Conservation (phyloP, 495 filamentous ascomycete genomes). For the Cladorrhinum samala region DNA sequence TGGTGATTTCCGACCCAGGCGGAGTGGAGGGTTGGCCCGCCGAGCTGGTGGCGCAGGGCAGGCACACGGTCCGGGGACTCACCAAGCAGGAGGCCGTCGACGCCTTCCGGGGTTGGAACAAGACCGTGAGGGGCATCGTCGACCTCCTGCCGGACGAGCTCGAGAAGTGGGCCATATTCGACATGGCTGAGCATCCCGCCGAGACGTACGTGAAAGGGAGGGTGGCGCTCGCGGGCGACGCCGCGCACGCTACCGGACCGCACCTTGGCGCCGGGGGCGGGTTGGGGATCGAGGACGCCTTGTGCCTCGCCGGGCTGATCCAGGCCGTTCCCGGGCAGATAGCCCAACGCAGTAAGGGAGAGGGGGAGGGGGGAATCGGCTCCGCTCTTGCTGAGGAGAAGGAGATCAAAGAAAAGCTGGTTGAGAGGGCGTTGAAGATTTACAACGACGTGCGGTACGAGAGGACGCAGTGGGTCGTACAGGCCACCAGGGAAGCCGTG, state of each 20-base stretch:
- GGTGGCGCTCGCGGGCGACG: conserved; percentile 46
- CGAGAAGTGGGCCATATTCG: conserved; percentile 53
- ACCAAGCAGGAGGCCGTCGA: conserved; percentile 24
- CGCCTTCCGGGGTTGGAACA: conserved; percentile 35
- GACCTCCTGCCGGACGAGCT: conserved; percentile 39
- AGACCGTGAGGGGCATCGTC: conserved; percentile 31
- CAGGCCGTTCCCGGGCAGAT: conserved; percentile 18
- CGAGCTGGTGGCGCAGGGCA: conserved; percentile 1
- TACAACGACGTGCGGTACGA: conserved; percentile 34
- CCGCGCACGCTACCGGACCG: conserved; percentile 35
- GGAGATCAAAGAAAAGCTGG: conserved; percentile 6
- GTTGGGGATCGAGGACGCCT: conserved; percentile 49
- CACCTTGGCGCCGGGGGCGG: conserved; percentile 52
- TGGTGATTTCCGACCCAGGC: conserved; percentile 31
- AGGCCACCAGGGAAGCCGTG: conserved; percentile 28
- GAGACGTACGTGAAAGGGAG: conserved; percentile 32
- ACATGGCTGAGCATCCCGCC: conserved; percentile 40
- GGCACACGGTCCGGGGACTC: conserved; percentile 26
- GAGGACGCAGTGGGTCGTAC: conserved; percentile 34
- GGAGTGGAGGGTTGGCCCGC: conserved; percentile 31
- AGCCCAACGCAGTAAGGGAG: background rate
- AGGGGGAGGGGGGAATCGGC: background rate
- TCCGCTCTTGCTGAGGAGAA: background rate
- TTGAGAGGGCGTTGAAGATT: conserved; percentile 27
- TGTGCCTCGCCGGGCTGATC: conserved; percentile 39